phyloP scores from a whole-genome alignment of 2,329 filamentous ascomycete species.

The Calycina herbarum region DNA sequence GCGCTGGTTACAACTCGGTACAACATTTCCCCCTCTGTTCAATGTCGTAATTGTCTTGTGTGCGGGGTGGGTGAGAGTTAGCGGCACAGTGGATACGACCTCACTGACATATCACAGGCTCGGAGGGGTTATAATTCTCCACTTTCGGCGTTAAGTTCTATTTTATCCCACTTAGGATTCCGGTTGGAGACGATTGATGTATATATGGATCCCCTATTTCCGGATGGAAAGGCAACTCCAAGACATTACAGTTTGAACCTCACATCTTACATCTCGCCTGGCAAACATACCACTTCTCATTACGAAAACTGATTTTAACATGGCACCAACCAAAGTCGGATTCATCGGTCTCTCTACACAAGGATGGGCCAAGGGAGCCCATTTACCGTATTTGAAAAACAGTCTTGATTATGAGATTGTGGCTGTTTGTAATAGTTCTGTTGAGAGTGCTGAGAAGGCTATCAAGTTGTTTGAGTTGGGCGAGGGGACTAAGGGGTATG shows the following conservation, averaged over 20 bases:
- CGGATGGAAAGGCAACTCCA: no score
- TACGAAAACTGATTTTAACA: conserved; percentile 9
- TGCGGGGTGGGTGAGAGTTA: no score
- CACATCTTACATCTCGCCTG: not conserved
- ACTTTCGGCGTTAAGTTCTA: no score
- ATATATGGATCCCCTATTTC: no score
- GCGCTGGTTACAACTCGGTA: no score
- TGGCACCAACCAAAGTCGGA: conserved; percentile 29
- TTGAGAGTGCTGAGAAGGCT: conserved; percentile 44
- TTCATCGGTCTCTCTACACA: conserved; percentile 29
- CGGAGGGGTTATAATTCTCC: no score
- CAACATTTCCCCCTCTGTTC: no score
- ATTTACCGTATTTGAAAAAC: conserved; percentile 38
- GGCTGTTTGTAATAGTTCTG: conserved; percentile 50
- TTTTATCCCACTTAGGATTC: no score
- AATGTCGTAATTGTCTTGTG: no score
- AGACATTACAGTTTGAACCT: not conserved
- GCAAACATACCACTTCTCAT: not conserved
- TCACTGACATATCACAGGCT: no score
- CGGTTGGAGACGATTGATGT: no score
- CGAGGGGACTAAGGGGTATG: conserved; percentile 44
- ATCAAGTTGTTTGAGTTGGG: conserved; percentile 43
- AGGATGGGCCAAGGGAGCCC: conserved; percentile 39
- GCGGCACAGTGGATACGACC: no score
- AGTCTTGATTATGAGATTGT: conserved; percentile 45